Percentiles rank a stretch among this genome's conserved stretches.
Conservation (phyloP, 2,329 filamentous ascomycete genomes). For the Alternaria incomplexa region DNA sequence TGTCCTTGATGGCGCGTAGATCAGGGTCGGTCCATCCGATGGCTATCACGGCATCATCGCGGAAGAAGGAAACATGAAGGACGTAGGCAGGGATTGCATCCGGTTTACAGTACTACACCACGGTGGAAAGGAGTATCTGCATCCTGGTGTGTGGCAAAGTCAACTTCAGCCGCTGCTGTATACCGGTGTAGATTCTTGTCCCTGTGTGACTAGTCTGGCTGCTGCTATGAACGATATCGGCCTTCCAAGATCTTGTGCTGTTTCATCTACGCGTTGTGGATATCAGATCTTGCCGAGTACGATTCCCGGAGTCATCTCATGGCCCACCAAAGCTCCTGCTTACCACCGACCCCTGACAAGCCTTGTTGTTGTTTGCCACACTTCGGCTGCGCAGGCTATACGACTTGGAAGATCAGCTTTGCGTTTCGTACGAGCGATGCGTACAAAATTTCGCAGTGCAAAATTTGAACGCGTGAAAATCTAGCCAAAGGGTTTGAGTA, state of each 20-base stretch:
- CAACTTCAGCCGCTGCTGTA: background rate
- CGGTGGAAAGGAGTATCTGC: background rate
- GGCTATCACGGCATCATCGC: background rate
- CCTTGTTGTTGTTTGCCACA: background rate
- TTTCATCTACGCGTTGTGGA: background rate
- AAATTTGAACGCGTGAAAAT: background rate
- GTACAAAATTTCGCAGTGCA: background rate
- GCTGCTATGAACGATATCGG: background rate
- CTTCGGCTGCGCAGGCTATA: background rate
- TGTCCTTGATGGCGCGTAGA: background rate
- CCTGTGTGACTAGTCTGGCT: background rate
- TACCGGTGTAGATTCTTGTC: background rate
- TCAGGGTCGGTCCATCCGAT: background rate
- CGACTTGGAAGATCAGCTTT: background rate
- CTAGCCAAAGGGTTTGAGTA: rapidly evolving
- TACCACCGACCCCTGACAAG: background rate
- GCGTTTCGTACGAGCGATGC: background rate
- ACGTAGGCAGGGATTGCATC: background rate
- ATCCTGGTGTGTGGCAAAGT: background rate
- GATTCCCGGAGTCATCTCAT: background rate
- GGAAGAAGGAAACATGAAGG: background rate
- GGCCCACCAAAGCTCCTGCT: background rate
- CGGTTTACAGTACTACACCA: background rate
- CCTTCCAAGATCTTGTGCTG: background rate
- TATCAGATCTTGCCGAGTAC: background rate